phyloP scores from a whole-genome alignment of 768 basidiomycete species.

The Macrolepiota albuminosa region DNA sequence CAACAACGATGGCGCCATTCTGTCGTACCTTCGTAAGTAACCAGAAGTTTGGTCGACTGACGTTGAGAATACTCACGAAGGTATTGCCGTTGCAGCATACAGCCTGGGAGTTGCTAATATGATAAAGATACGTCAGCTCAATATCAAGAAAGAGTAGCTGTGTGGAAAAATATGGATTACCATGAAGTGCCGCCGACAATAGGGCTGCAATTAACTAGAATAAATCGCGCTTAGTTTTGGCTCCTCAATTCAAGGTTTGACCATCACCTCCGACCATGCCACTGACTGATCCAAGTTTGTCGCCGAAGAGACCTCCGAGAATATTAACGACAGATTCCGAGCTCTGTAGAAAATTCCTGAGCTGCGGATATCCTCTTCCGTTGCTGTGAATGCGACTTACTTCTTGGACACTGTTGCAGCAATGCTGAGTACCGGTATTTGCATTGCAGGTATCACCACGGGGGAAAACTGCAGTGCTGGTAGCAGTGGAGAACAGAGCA shows the following conservation, averaged over 20 bases:
- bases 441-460: slow-evolving; percentile 6
- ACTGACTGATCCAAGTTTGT: background rate
- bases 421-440: slow-evolving; percentile 7
- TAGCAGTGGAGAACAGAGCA: slow-evolving; percentile 9
- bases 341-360: background rate
- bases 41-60: background rate
- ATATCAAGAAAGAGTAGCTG: background rate
- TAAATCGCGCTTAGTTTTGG: background rate
- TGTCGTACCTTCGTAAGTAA: background rate
- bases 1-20: slow-evolving; percentile 14
- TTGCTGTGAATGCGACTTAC: background rate
- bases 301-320: slow-evolving; percentile 12
- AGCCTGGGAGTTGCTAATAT: slow-evolving; percentile 11
- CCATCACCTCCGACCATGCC: slow-evolving; percentile 11
- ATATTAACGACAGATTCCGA: background rate
- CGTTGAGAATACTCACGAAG: slow-evolving; percentile 12
- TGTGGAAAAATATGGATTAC: background rate
- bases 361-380: background rate
- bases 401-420: slow-evolving; percentile 1
- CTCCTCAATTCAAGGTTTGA: background rate
- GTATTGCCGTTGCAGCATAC: slow-evolving; percentile 17
- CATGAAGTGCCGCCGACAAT: slow-evolving; percentile 7
- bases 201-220: slow-evolving; percentile 14
- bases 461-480: slow-evolving; percentile 1
- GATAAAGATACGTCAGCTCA: background rate